Evolutionary conservation across 768 basidiomycete species (phyloP), one percentile per base, ranked within the genome.

Genomic region (Termitomyces sp.): DNA sequence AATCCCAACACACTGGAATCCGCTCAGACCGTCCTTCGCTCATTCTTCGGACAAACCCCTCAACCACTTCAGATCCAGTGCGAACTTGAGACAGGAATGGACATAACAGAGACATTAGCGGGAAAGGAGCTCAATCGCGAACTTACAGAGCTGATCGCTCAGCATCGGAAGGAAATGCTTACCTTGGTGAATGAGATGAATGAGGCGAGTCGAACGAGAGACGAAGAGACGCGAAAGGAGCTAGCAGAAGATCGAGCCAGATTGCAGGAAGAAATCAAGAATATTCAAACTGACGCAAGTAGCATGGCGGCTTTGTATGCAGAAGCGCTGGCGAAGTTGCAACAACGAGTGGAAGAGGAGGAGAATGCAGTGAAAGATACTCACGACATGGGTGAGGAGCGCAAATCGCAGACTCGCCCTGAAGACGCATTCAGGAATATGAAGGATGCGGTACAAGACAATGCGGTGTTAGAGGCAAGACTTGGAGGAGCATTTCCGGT

Each of bases 21-120:
- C n/a, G 40, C 22, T 23, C 40, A 41, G 40, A 41, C 40, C 23
- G 13, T 41, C 22, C 11, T 41, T 23, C 40, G 40, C 12, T 41
- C 22, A 5, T 41, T 41, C 40, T 41, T 41, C 12, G 40, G 40
- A 41, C 40, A 41, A 41, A 41, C 40, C 15, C 40, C 40, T 10
- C 40, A 23, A 22, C 69, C 77, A 2, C 68, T 85, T 3, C 73
- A 71, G 22, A 83, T 86, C 47, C 84, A 85, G 58, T 66, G 70
- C 25, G 84, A 86, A 62, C 68, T 84, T 5, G 76, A 77, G 53
- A 68, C 78, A 58, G 70, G 22, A 13, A 23, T 41, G 22, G 40
- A 23, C 22, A 41, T 41, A 13, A 23, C 20, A 4, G 20, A 22
- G 4, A 40, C 40, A 41, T 41, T 41, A 23, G 40, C 40, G 6